Evolutionary conservation across 1,284 basidiomycete genomes (phyloP).

Genomic region (Wallemia ichthyophaga): DNA sequence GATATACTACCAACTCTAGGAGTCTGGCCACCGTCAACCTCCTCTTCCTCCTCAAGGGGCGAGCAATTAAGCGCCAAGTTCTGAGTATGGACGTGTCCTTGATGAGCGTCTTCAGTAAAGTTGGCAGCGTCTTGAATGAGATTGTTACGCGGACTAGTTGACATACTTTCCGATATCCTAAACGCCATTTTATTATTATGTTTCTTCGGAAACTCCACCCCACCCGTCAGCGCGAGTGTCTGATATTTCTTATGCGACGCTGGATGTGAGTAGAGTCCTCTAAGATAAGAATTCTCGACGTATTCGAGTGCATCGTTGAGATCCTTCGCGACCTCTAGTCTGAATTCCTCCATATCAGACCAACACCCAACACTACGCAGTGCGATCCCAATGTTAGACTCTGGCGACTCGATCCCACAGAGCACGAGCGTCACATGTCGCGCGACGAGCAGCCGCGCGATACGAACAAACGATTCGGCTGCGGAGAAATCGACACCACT

Average conservation of each 20-base stretch:
- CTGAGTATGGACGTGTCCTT: conserved; percentile 4
- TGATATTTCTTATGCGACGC: conserved; percentile 7
- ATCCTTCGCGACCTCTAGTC: conserved; percentile 50
- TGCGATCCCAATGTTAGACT: conserved; percentile 35
- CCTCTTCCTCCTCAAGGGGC: neutral
- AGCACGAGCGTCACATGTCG: conserved; percentile 59
- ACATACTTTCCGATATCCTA: conserved; percentile 25
- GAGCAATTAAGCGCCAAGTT: neutral
- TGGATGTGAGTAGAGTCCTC: conserved; percentile 13
- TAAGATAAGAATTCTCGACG: conserved; percentile 64
- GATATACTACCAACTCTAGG: neutral
- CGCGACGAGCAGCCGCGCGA: conserved; percentile 48
- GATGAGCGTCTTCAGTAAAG: conserved; percentile 9
- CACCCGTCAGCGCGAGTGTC: conserved; percentile 13
- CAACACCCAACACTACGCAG: conserved; percentile 44
- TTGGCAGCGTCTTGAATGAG: conserved; percentile 50
- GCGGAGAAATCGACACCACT: conserved; percentile 78
- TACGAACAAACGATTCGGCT: conserved; percentile 74
- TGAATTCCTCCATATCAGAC: conserved; percentile 26
- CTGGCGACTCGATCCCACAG: conserved; percentile 34
- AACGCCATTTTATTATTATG: conserved; percentile 10
- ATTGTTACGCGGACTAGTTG: conserved; percentile 38
- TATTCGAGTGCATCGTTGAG: conserved; percentile 84
- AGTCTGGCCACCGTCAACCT: neutral
- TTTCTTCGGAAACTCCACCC: conserved; percentile 8